Percentiles rank a stretch among this genome's conserved stretches.
These are phyloP conservation scores for Adansonia madagascariensis DNA, from an alignment of 441 rosid species.

Conservation along the genomic window DNA sequence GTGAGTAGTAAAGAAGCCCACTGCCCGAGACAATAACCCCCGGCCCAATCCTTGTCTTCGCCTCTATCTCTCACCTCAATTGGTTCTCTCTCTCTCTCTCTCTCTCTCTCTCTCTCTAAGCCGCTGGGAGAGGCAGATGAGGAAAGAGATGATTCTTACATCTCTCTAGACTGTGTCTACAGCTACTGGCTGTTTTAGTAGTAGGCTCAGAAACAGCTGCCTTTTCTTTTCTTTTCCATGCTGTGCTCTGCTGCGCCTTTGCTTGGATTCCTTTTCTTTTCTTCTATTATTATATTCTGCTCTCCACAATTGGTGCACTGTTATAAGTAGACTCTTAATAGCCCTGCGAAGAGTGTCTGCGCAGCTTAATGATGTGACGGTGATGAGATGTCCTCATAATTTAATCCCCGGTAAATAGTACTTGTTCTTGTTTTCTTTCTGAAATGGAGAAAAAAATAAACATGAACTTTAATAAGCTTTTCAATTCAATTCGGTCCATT, in stretches of 20 bases:
- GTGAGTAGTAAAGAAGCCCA: conserved; percentile 17
- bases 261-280: neutral
- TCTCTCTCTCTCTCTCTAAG: neutral
- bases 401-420: neutral
- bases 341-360: conserved; percentile 39
- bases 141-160: neutral
- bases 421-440: neutral
- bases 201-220: neutral
- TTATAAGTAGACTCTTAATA: neutral
- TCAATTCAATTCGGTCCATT: neutral
- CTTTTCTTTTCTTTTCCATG: no score
- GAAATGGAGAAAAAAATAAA: neutral
- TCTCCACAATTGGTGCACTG: conserved; percentile 23
- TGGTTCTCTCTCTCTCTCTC: neutral
- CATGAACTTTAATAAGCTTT: conserved; percentile 1
- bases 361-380: conserved; percentile 51
- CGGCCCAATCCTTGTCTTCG: neutral
- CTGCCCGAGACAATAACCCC: conserved; percentile 21
- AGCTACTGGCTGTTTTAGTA: neutral
- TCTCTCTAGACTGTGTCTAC: neutral
- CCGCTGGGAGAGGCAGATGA: neutral
- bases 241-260: no score
- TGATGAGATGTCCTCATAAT: conserved; percentile 20
- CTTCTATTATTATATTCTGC: neutral
- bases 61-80: neutral